Evolutionary conservation across 2,329 filamentous ascomycete species (phyloP).

Genomic region (Zalaria sp.): DNA sequence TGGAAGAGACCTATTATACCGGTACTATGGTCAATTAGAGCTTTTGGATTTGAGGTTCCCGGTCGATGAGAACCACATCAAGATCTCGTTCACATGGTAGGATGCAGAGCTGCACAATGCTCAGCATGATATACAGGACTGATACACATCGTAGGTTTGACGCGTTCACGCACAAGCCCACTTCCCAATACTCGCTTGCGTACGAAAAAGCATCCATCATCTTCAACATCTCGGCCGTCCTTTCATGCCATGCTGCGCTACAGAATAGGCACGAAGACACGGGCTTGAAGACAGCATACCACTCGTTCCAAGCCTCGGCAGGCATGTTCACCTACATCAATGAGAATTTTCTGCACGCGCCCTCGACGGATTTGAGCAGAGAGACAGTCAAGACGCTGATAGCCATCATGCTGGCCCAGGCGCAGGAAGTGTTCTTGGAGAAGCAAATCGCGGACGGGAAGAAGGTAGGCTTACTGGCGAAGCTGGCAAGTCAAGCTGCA

Average conservation of each 20-base stretch:
- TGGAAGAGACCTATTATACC: slow-evolving; percentile 82
- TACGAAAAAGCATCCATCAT: slow-evolving; percentile 99
- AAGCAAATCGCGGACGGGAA: slow-evolving; percentile 89
- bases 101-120: slow-evolving; percentile 6
- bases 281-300: slow-evolving; percentile 90
- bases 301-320: slow-evolving; percentile 93
- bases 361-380: slow-evolving; percentile 86
- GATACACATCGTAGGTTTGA: slow-evolving; percentile 58
- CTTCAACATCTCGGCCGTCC: slow-evolving; percentile 95
- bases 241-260: slow-evolving; percentile 87
- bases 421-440: slow-evolving; percentile 93
- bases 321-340: slow-evolving; percentile 99
- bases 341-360: slow-evolving; percentile 95
- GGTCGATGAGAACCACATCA: slow-evolving; percentile 97
- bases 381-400: slow-evolving; percentile 95
- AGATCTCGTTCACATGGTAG: slow-evolving; percentile 96
- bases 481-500: slow-evolving; percentile 80
- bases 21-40: slow-evolving; percentile 96
- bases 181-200: slow-evolving; percentile 86
- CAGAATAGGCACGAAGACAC: slow-evolving; percentile 87
- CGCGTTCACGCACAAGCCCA: slow-evolving; percentile 98
- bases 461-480: slow-evolving; percentile 81
- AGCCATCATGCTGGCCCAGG: slow-evolving; percentile 83
- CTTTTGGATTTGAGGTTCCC: slow-evolving; percentile 88
- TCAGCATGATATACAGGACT: too few species aligned